phyloP scores from a whole-genome alignment of 495 filamentous ascomycete genomes.

The Penicillium roqueforti region DNA sequence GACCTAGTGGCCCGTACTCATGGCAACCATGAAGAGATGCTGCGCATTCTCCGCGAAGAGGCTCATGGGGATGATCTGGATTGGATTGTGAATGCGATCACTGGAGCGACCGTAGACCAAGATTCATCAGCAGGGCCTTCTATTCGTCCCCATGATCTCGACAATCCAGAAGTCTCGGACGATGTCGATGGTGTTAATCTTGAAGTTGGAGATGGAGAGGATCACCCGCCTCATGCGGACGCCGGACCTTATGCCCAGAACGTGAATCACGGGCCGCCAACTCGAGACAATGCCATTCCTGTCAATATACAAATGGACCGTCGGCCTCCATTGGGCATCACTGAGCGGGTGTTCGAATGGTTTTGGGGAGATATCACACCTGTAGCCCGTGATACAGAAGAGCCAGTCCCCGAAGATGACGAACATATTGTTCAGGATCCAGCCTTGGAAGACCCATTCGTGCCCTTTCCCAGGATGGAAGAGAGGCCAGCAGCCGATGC shows the following conservation, averaged over 20 bases:
- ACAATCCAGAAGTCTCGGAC: not conserved
- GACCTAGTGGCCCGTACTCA: constrained; percentile 50
- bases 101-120: constrained; percentile 12
- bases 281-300: not conserved
- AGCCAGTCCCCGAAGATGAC: constrained; percentile 41
- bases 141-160: not conserved
- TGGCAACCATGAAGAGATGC: constrained; percentile 56
- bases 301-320: not conserved
- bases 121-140: constrained; percentile 8
- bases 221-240: not conserved
- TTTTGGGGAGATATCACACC: constrained; percentile 58
- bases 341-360: constrained; percentile 45
- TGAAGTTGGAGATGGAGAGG: not conserved
- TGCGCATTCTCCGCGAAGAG: constrained; percentile 59
- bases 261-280: not conserved
- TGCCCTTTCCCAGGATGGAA: constrained; percentile 42
- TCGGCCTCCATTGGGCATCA: constrained; percentile 15
- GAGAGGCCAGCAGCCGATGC: constrained; percentile 18
- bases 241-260: not conserved
- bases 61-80: constrained; percentile 52
- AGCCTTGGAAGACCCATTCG: constrained; percentile 60
- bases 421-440: constrained; percentile 56
- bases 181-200: not conserved
- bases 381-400: constrained; percentile 29
- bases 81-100: constrained; percentile 43